Percentiles rank a stretch among this genome's conserved stretches.
Evolutionary conservation across 768 basidiomycete genomes (phyloP).

Genomic region (Candolleomyces eurysporus): DNA sequence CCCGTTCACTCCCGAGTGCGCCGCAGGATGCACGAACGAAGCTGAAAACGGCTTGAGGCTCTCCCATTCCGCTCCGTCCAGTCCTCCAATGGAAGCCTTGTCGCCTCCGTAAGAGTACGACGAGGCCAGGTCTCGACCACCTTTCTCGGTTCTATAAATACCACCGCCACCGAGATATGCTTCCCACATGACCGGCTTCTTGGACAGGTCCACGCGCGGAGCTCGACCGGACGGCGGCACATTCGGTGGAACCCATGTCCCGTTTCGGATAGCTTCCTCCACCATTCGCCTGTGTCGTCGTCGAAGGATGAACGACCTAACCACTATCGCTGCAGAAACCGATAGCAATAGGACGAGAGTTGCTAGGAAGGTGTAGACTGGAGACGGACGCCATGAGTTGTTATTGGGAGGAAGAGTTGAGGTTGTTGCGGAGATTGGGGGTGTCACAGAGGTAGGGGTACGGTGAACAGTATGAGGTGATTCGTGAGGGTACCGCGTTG

Average conservation of each 20-base stretch:
- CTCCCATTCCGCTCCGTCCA: constrained; percentile 17
- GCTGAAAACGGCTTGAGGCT: constrained; percentile 17
- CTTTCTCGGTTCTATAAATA: constrained; percentile 6
- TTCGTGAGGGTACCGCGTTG: too few relatives aligned
- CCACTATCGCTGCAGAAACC: constrained; percentile 66
- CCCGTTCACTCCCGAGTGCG: background rate
- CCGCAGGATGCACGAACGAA: constrained; percentile 7
- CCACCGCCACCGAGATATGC: constrained; percentile 33
- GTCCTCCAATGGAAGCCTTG: background rate
- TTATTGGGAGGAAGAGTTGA: background rate
- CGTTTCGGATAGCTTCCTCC: constrained; percentile 63
- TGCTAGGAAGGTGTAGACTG: constrained; percentile 54
- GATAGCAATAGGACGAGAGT: constrained; percentile 66
- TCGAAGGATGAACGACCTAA: constrained; percentile 56
- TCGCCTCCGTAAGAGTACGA: background rate
- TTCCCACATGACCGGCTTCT: constrained; percentile 51
- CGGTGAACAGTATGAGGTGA: too few relatives aligned
- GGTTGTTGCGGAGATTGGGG: background rate
- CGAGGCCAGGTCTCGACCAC: background rate
- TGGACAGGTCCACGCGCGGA: constrained; percentile 36
- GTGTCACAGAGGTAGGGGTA: background rate
- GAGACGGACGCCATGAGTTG: background rate
- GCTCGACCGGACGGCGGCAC: constrained; percentile 17
- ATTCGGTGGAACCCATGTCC: constrained; percentile 53
- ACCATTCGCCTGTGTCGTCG: constrained; percentile 56